A percentile compares a stretch with the other conserved stretches of the same genome.
phyloP scores from a whole-genome alignment of 2,329 filamentous ascomycete genomes.

The Aquanectria penicillioides region DNA sequence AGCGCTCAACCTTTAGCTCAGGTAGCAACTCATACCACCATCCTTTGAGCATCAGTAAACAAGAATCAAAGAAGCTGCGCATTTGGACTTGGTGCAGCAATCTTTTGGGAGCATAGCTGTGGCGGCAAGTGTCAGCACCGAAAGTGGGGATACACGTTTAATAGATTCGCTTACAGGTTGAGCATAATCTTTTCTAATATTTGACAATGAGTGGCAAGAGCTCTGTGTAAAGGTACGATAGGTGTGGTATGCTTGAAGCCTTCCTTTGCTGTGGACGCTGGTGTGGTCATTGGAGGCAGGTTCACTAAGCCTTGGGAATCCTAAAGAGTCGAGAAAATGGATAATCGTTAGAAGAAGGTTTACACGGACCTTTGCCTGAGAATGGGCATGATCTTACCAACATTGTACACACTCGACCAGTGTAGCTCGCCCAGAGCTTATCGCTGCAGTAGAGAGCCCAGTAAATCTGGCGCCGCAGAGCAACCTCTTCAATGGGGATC shows the following conservation, averaged over 20 bases:
- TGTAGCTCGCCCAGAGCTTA: constrained; percentile 24
- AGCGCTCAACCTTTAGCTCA: not conserved
- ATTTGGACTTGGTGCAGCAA: not conserved
- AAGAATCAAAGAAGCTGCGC: constrained; percentile 8
- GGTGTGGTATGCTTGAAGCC: not conserved
- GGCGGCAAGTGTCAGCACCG: not conserved
- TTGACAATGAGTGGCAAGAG: constrained; percentile 8
- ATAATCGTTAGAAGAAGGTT: not conserved
- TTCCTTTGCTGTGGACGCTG: not conserved
- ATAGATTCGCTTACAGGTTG: constrained; percentile 16
- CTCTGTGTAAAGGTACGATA: not conserved
- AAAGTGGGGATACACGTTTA: not conserved
- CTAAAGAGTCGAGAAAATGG: not conserved
- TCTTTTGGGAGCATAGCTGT: constrained; percentile 11
- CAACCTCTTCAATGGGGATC: not conserved
- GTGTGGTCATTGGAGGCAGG: not conserved
- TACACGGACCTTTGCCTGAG: too few species aligned
- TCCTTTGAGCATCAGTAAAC: not conserved
- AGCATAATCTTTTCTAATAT: constrained; percentile 17
- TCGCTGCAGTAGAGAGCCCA: constrained; percentile 21
- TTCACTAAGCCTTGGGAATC: not conserved
- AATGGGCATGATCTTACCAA: not conserved
- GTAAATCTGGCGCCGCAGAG: constrained; percentile 8
- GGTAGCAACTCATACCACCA: constrained; percentile 1
- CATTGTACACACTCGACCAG: constrained; percentile 20